Percentiles rank a stretch among this genome's conserved stretches.
Evolutionary conservation across 179 eudicot genomes (phyloP).

Genomic region (Nepenthes alata): DNA sequence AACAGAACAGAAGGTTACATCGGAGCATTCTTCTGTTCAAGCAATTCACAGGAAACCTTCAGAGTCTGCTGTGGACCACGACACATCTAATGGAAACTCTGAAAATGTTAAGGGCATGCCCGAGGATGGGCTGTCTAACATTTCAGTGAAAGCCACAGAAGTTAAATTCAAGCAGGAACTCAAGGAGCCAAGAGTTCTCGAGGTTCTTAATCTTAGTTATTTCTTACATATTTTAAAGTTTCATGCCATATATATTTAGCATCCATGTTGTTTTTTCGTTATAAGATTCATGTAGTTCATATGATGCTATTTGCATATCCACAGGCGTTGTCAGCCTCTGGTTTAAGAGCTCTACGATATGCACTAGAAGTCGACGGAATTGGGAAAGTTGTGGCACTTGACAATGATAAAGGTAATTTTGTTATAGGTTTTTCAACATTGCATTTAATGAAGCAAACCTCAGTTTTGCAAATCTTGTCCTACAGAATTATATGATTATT

Average conservation of each 20-base stretch:
- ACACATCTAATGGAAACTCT: slow-evolving; percentile 36
- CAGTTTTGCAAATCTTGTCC: too few relatives aligned
- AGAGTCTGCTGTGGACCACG: slow-evolving; percentile 20
- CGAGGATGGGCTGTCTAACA: slow-evolving; percentile 32
- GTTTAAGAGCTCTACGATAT: slow-evolving; percentile 89
- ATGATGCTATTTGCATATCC: slow-evolving; percentile 4
- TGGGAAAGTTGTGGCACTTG: slow-evolving; percentile 85
- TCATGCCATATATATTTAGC: background rate
- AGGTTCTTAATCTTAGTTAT: slow-evolving; percentile 33
- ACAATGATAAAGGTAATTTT: slow-evolving; percentile 77
- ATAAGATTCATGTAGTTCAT: background rate
- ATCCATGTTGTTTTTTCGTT: background rate
- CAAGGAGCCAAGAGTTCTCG: slow-evolving; percentile 87
- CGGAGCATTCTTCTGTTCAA: slow-evolving; percentile 22
- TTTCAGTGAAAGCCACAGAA: slow-evolving; percentile 18
- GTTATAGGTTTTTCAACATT: background rate
- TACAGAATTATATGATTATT: too few relatives aligned
- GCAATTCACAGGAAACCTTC: slow-evolving; percentile 18
- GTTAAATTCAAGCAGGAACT: slow-evolving; percentile 41
- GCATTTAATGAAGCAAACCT: background rate
- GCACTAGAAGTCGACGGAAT: slow-evolving; percentile 94
- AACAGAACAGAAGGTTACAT: slow-evolving; percentile 22
- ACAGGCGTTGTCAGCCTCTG: slow-evolving; percentile 94
- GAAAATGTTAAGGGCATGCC: slow-evolving; percentile 31
- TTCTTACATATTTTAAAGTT: background rate